Evolutionary conservation across 495 filamentous ascomycete genomes (phyloP).

Genomic region (Penicillium alfredii): DNA sequence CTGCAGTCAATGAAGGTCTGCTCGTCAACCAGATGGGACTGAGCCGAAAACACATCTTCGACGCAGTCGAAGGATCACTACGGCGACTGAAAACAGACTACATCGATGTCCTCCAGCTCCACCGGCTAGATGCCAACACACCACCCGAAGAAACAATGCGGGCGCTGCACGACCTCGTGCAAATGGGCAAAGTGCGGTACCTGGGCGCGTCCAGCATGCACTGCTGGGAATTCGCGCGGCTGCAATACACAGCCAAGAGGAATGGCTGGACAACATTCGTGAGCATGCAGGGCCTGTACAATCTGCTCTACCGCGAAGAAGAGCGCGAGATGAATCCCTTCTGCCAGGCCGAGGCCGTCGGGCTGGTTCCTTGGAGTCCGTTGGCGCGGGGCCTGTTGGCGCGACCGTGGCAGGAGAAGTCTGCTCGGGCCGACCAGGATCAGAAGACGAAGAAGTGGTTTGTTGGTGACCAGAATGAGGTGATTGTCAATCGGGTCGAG

Average conservation of each 20-base stretch:
- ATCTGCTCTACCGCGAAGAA: constrained; percentile 65
- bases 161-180: constrained; percentile 62
- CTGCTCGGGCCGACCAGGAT: constrained; percentile 13
- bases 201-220: constrained; percentile 49
- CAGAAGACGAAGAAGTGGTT: constrained; percentile 15
- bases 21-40: constrained; percentile 45
- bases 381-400: constrained; percentile 49
- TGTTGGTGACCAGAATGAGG: constrained; percentile 21
- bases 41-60: constrained; percentile 47
- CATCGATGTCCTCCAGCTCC: constrained; percentile 52
- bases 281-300: constrained; percentile 66
- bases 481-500: constrained; percentile 51
- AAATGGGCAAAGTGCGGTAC: constrained; percentile 59
- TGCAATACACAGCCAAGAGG: constrained; percentile 39
- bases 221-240: constrained; percentile 36
- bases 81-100: constrained; percentile 44
- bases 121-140: constrained; percentile 45
- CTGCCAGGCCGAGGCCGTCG: constrained; percentile 63
- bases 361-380: constrained; percentile 60
- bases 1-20: constrained; percentile 18
- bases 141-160: constrained; percentile 67
- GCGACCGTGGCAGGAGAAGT: constrained; percentile 27
- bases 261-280: constrained; percentile 66
- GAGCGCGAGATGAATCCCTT: constrained; percentile 67
- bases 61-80: constrained; percentile 45